These are phyloP conservation scores for Nicotiana attenuata DNA, from an alignment of 257 asterid genomes.

Conservation along the genomic window DNA sequence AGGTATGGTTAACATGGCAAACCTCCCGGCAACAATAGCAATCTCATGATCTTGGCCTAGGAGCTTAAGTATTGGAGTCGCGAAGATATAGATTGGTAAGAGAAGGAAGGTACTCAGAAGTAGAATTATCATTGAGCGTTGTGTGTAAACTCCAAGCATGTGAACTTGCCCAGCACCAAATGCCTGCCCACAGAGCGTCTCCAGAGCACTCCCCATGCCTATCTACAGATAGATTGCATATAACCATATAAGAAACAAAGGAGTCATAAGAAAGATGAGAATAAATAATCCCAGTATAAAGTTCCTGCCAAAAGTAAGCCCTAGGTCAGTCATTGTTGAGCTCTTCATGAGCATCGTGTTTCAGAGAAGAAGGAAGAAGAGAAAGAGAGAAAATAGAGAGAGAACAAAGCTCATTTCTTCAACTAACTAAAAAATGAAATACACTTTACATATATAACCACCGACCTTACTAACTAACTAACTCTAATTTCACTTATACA, in stretches of 20 bases:
- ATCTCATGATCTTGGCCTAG: slow-evolving; percentile 59
- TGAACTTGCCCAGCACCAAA: slow-evolving; percentile 81
- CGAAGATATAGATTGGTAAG: slow-evolving; percentile 58
- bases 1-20: slow-evolving; percentile 52
- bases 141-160: slow-evolving; percentile 81
- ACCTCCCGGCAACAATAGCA: slow-evolving; percentile 58
- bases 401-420: too few species aligned
- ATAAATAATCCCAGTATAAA: neutral
- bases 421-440: too few species aligned
- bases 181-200: slow-evolving; percentile 87
- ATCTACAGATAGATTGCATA: slow-evolving; percentile 42
- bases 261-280: neutral
- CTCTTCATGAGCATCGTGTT: too few species aligned
- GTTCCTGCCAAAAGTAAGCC: neutral
- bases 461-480: too few species aligned
- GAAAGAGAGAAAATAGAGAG: too few species aligned
- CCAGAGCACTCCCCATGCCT: slow-evolving; percentile 97
- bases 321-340: too few species aligned
- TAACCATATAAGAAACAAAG: neutral
- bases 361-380: too few species aligned
- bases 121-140: slow-evolving; percentile 68
- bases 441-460: too few species aligned
- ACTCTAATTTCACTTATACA: too few species aligned
- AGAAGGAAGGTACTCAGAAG: slow-evolving; percentile 41
- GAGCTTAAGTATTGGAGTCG: slow-evolving; percentile 70